Evolutionary conservation across 495 filamentous ascomycete genomes (phyloP), one percentile per base, ranked within the genome.

Genomic region (Elasticomyces elasticus): DNA sequence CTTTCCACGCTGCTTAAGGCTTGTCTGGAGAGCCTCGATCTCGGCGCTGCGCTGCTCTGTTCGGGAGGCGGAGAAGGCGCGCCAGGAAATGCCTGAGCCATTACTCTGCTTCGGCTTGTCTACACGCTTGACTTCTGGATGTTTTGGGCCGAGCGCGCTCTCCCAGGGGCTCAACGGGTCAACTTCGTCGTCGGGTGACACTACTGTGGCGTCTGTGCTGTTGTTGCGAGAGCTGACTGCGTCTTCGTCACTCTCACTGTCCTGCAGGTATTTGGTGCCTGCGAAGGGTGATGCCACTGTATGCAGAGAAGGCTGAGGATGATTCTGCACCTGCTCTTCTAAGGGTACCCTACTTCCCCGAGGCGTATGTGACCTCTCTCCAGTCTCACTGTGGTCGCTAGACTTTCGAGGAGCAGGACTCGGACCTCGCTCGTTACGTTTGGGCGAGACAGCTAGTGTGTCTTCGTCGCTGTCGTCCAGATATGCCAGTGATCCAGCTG

Each of bases 231-330:
- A 49, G 7, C 22, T 30, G n/a, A 57, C 42, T 1, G 58, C 54
- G 12, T 56, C 53, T 47, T 57, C 54, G 22, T 52, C 52, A 27
- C 44, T 50, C 24, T 54, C 49, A 51, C 59, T 62, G 50, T 62
- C 59, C 22, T 62, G 50, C 40, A 62, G 48, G 47, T 62, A 62
- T 38, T 58, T 59, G n/a, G 55, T 59, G 27, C 55, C 55, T 10
- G 59, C 59, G 28, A 62, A 62, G 7, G 59, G 47, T 15, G 59
- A 62, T 5, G 59, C 59, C n/a, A 62, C 55, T 28, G 53, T 62
- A 25, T 57, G 53, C 2, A 24, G 40, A 0, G 54, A 50, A 5
- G 54, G 54, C 48, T 60, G 46, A 11, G 19, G 9, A 0, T 15
- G 33, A 22, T 5, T 48, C 43, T 33, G 56, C 30, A 50, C 40